Conservation (phyloP, 257 asterid species). For the Scutellaria barbata region DNA sequence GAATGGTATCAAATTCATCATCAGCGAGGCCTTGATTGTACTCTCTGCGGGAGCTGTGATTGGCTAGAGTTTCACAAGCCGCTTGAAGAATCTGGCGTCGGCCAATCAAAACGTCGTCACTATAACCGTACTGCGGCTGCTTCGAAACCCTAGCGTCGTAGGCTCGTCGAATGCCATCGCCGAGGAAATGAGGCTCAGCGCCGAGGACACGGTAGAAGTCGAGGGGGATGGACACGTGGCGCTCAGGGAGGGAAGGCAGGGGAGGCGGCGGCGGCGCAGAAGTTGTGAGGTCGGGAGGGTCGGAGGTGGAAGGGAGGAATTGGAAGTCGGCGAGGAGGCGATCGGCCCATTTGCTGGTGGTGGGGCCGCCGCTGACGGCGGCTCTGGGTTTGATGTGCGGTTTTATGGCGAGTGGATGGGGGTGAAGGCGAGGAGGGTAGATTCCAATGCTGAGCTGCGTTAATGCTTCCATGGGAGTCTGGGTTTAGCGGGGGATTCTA, state of each 20-base stretch:
- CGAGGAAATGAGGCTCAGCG: slow-evolving; percentile 88
- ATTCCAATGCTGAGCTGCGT: slow-evolving; percentile 57
- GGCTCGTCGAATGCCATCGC: slow-evolving; percentile 92
- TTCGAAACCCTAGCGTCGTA: slow-evolving; percentile 80
- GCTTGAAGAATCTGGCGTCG: slow-evolving; percentile 93
- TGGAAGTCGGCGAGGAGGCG: slow-evolving; percentile 96
- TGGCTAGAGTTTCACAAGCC: slow-evolving; percentile 87
- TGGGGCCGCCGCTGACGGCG: slow-evolving; percentile 63
- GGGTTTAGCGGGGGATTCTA: slow-evolving; percentile 2
- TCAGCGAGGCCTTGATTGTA: slow-evolving; percentile 80
- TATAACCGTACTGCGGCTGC: slow-evolving; percentile 90
- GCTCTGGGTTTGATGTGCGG: slow-evolving; percentile 55
- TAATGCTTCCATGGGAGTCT: slow-evolving; percentile 56
- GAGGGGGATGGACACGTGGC: slow-evolving; percentile 71
- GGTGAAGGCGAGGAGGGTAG: slow-evolving; percentile 49
- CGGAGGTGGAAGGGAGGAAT: slow-evolving; percentile 76
- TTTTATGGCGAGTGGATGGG: slow-evolving; percentile 49
- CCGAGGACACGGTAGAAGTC: slow-evolving; percentile 90
- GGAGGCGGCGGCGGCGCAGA: slow-evolving; percentile 51
- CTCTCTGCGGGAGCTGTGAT: slow-evolving; percentile 75
- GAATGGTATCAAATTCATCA: slow-evolving; percentile 71
- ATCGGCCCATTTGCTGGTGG: slow-evolving; percentile 94
- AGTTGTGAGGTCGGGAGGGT: slow-evolving; percentile 45
- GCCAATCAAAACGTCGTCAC: slow-evolving; percentile 81
- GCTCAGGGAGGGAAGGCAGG: slow-evolving; percentile 73